Evolutionary conservation across 352 stramenopile genomes (phyloP).

Genomic region (Pythium rhizo-oryzae): DNA sequence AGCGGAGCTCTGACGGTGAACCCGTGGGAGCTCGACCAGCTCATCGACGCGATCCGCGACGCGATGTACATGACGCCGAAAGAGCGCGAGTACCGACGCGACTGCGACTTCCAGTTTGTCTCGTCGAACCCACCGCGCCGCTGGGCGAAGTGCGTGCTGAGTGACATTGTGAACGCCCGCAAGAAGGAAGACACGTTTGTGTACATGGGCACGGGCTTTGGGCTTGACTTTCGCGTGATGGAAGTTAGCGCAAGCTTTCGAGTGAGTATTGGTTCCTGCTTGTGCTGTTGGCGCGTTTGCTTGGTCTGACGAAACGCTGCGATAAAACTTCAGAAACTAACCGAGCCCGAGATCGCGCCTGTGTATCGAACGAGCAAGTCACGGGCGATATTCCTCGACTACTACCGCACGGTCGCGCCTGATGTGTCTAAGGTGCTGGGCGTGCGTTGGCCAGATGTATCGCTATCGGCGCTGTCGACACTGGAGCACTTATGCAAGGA

Average conservation of each 20-base stretch:
- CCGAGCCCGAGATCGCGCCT: slow-evolving; percentile 61
- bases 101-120: slow-evolving; percentile 83
- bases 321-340: slow-evolving; percentile 56
- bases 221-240: slow-evolving; percentile 95
- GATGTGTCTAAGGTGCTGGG: slow-evolving; percentile 87
- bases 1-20: slow-evolving; percentile 96
- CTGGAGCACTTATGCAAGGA: slow-evolving; percentile 94
- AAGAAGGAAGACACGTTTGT: slow-evolving; percentile 82
- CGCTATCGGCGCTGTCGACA: slow-evolving; percentile 65
- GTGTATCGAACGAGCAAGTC: slow-evolving; percentile 69
- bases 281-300: neutral
- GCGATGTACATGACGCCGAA: slow-evolving; percentile 76
- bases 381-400: slow-evolving; percentile 98
- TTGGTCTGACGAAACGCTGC: neutral
- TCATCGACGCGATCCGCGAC: slow-evolving; percentile 70
- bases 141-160: slow-evolving; percentile 76
- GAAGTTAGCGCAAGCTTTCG: slow-evolving; percentile 94
- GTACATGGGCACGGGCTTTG: slow-evolving; percentile 94
- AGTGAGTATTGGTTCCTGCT: slow-evolving; percentile 52
- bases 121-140: slow-evolving; percentile 63
- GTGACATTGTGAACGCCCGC: slow-evolving; percentile 73
- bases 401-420: slow-evolving; percentile 96
- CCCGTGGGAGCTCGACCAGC: slow-evolving; percentile 94
- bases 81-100: slow-evolving; percentile 68
- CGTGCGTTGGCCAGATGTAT: slow-evolving; percentile 78